Conservation (phyloP, 768 basidiomycete species). For the Termitomyces heimii region DNA sequence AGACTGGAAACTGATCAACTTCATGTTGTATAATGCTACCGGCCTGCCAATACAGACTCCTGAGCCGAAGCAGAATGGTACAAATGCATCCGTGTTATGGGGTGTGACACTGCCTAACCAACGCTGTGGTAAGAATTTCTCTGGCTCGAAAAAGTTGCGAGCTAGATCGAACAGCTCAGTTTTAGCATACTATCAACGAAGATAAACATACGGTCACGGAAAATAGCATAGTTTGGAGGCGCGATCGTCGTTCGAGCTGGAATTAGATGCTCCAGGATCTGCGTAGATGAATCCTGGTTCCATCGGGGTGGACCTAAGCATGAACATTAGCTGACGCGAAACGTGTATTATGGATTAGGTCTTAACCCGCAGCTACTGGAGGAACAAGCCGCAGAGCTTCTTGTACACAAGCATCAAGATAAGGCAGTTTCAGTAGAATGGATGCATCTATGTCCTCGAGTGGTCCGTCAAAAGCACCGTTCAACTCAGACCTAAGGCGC, state of each 20-base stretch:
- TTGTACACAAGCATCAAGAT: conserved; percentile 16
- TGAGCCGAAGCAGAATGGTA: not conserved
- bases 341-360: not conserved
- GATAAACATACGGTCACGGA: not conserved
- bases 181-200: too few species aligned
- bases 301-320: not conserved
- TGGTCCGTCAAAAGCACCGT: not conserved
- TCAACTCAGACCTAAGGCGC: conserved; percentile 12
- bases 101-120: not conserved
- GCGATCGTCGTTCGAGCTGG: not conserved
- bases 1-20: not conserved
- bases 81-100: not conserved
- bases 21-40: not conserved
- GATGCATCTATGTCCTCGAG: conserved; percentile 11
- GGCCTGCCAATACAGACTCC: not conserved
- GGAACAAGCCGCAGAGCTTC: conserved; percentile 18
- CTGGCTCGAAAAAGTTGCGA: not conserved
- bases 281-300: not conserved
- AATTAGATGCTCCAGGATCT: not conserved
- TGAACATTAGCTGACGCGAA: not conserved
- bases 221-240: not conserved
- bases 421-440: conserved; percentile 12
- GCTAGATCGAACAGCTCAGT: not conserved
- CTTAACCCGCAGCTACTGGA: conserved; percentile 16
- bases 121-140: not conserved